Percentiles rank a stretch among this genome's conserved stretches.
These are phyloP conservation scores for Oldenlandia corymbosa DNA, from an alignment of 257 asterid species.

Conservation along the genomic window DNA sequence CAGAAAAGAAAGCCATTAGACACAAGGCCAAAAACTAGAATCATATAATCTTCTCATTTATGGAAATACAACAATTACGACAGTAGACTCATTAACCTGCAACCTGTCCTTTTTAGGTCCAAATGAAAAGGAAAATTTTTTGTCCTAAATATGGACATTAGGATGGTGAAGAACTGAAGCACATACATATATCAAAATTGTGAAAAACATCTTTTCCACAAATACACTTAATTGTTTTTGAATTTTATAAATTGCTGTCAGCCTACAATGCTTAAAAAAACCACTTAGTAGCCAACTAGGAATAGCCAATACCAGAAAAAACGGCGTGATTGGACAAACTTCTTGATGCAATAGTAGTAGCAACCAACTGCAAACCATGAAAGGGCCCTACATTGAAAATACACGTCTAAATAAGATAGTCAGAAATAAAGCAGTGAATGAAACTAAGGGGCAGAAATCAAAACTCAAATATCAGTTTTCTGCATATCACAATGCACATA, in stretches of 20 bases:
- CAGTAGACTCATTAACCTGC: not conserved
- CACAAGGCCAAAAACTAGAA: not conserved
- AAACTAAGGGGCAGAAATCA: not conserved
- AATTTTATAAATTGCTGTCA: too few species aligned
- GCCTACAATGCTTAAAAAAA: not conserved
- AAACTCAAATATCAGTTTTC: not conserved
- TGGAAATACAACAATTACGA: not conserved
- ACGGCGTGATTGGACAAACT: conserved; percentile 90
- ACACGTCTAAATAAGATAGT: conserved; percentile 11
- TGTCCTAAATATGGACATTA: not conserved
- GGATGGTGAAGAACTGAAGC: conserved; percentile 1
- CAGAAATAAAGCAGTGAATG: not conserved
- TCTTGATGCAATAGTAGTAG: conserved; percentile 89
- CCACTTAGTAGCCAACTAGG: not conserved
- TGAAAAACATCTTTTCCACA: not conserved
- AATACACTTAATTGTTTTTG: not conserved
- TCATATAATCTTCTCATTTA: not conserved
- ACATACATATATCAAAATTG: not conserved
- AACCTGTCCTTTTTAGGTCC: not conserved
- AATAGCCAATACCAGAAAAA: conserved; percentile 65
- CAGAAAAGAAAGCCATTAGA: conserved; percentile 13
- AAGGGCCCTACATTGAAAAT: conserved; percentile 61
- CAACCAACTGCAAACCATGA: conserved; percentile 99
- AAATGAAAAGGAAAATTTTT: not conserved
- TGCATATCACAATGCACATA: not conserved